Percentiles rank a stretch among this genome's conserved stretches.
Conservation (phyloP, 2,329 filamentous ascomycete species). For the Clarireedia paspali region DNA sequence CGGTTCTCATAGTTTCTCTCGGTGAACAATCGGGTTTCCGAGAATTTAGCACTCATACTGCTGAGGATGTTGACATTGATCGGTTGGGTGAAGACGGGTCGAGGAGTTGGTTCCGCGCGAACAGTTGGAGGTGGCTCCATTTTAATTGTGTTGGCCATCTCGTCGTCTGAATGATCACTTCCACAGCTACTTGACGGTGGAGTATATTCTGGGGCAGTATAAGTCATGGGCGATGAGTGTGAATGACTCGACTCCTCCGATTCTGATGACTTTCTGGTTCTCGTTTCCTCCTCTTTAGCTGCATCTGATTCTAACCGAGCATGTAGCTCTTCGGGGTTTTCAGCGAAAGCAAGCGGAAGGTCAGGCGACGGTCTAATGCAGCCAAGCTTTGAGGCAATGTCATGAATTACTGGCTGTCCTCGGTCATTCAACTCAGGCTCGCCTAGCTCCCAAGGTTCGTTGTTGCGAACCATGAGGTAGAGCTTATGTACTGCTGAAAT, state of each 20-base stretch:
- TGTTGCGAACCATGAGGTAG: conserved; percentile 53
- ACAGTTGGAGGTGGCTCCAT: neutral
- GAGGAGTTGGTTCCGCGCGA: no score
- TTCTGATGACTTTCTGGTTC: conserved; percentile 12
- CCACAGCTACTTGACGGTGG: conserved; percentile 20
- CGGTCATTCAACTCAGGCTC: conserved; percentile 57
- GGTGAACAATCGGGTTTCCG: neutral
- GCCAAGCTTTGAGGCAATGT: conserved; percentile 56
- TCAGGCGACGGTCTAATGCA: conserved; percentile 57
- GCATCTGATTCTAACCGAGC: conserved; percentile 41
- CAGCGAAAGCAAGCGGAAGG: conserved; percentile 51
- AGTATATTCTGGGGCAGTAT: conserved; percentile 15
- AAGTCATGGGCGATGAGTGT: conserved; percentile 17
- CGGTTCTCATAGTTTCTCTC: neutral
- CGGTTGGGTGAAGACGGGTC: neutral
- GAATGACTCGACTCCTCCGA: conserved; percentile 13
- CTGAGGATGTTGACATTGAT: neutral
- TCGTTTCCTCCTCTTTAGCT: conserved; percentile 11
- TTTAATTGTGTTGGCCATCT: neutral
- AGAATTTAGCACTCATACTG: neutral
- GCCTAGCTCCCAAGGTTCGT: conserved; percentile 52
- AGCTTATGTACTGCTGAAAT: conserved; percentile 59
- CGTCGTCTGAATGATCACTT: conserved; percentile 21
- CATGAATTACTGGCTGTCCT: conserved; percentile 56
- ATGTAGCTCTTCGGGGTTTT: conserved; percentile 50